Conservation (phyloP, 108 stramenopile species). For the Skeletonema marinoi region DNA sequence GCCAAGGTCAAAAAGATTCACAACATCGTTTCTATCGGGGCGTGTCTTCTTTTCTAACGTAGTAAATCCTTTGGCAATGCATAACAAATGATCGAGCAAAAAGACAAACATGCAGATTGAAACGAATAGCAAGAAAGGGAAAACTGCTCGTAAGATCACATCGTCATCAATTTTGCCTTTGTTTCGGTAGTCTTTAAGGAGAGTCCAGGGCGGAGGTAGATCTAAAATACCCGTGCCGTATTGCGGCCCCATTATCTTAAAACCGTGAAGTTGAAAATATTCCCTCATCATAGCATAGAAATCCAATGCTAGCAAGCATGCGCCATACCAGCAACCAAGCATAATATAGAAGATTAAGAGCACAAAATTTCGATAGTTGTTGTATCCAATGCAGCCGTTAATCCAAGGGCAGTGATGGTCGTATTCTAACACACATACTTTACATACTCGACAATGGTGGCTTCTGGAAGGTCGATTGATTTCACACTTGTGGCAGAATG, state of each 20-base stretch:
- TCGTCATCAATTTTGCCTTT: slow-evolving; percentile 42
- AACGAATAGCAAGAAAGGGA: slow-evolving; percentile 43
- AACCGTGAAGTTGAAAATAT: slow-evolving; percentile 53
- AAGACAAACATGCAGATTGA: slow-evolving; percentile 30
- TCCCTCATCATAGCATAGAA: slow-evolving; percentile 56
- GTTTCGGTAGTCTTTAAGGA: slow-evolving; percentile 32
- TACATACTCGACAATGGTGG: slow-evolving; percentile 78
- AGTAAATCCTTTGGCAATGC: slow-evolving; percentile 29
- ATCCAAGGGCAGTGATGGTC: slow-evolving; percentile 99
- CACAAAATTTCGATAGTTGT: slow-evolving; percentile 83
- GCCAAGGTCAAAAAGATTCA: slow-evolving; percentile 42
- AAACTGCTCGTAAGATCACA: slow-evolving; percentile 35
- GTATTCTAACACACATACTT: slow-evolving; percentile 77
- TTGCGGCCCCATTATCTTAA: slow-evolving; percentile 42
- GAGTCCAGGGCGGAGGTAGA: slow-evolving; percentile 53
- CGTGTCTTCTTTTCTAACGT: slow-evolving; percentile 38
- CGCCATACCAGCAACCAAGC: slow-evolving; percentile 70
- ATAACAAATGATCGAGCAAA: slow-evolving; percentile 28
- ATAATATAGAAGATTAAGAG: slow-evolving; percentile 62
- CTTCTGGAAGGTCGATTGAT: slow-evolving; percentile 56
- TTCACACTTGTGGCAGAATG: slow-evolving; percentile 67
- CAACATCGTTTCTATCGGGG: not conserved
- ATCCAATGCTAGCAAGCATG: slow-evolving; percentile 47
- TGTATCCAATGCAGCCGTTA: slow-evolving; percentile 95
- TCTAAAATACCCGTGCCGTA: slow-evolving; percentile 68